These are phyloP conservation scores for Mucor piriformis DNA, from an alignment of 371 early-diverging fungal species.

Conservation along the genomic window DNA sequence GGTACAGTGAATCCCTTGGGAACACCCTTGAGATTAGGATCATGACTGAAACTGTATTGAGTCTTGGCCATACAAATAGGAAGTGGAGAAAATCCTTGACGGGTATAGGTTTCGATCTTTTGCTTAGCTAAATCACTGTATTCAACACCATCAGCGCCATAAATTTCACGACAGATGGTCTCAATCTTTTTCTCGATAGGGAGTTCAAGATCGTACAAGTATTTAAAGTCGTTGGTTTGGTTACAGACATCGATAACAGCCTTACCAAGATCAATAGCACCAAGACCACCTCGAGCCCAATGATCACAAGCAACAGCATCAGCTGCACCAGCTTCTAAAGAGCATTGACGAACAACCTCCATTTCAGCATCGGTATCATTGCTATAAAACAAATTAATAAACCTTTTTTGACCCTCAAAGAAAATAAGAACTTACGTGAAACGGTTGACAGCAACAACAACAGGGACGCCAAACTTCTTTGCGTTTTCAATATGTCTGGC, in stretches of 20 bases:
- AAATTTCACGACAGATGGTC: constrained; percentile 88
- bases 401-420: neutral
- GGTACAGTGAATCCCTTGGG: constrained; percentile 93
- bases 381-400: constrained; percentile 17
- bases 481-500: constrained; percentile 91
- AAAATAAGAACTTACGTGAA: constrained; percentile 65
- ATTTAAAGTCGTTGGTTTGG: constrained; percentile 67
- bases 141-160: constrained; percentile 91
- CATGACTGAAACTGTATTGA: constrained; percentile 88
- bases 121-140: constrained; percentile 77
- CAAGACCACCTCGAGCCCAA: constrained; percentile 93
- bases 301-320: constrained; percentile 87
- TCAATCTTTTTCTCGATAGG: constrained; percentile 90
- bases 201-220: constrained; percentile 79
- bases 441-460: constrained; percentile 93
- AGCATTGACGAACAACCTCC: constrained; percentile 71
- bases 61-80: constrained; percentile 99
- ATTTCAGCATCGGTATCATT: constrained; percentile 90
- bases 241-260: constrained; percentile 84
- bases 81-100: constrained; percentile 81
- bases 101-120: constrained; percentile 83
- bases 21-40: constrained; percentile 89
- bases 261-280: constrained; percentile 87
- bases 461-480: constrained; percentile 85
- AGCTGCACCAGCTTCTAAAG: constrained; percentile 84